phyloP scores from a whole-genome alignment of 441 rosid species.

The Aquilaria agallochum region DNA sequence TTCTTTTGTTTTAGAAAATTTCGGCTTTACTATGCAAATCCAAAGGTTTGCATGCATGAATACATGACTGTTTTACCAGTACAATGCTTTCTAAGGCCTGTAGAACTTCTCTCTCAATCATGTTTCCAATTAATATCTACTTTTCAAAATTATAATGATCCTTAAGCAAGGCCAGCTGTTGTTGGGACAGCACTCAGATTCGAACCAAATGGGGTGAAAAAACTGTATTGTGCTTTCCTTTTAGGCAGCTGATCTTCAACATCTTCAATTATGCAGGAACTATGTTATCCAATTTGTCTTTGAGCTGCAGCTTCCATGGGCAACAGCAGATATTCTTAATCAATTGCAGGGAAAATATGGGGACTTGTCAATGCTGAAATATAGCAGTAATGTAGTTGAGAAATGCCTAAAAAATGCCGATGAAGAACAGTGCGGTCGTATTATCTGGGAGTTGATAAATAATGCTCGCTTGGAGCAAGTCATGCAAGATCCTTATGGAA shows the following conservation, averaged over 20 bases:
- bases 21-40: background rate
- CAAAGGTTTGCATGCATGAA: background rate
- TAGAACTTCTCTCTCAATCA: too few species aligned
- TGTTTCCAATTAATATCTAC: too few species aligned
- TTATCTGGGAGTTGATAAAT: constrained; percentile 56
- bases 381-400: constrained; percentile 90
- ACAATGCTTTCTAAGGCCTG: background rate
- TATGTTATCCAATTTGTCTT: constrained; percentile 79
- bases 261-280: constrained; percentile 44
- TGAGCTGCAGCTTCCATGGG: constrained; percentile 71
- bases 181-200: too few species aligned
- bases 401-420: constrained; percentile 61
- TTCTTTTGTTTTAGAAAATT: background rate
- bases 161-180: too few species aligned
- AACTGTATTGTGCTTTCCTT: background rate
- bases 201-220: background rate
- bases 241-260: background rate
- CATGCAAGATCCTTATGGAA: constrained; percentile 88
- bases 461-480: constrained; percentile 58
- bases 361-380: constrained; percentile 81
- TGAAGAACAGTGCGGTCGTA: constrained; percentile 41
- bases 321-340: constrained; percentile 45
- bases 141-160: too few species aligned
- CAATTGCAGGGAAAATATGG: constrained; percentile 65
- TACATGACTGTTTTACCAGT: background rate